These are phyloP conservation scores for Rubia yunnanensis DNA, from an alignment of 257 asterid species.

Conservation along the genomic window DNA sequence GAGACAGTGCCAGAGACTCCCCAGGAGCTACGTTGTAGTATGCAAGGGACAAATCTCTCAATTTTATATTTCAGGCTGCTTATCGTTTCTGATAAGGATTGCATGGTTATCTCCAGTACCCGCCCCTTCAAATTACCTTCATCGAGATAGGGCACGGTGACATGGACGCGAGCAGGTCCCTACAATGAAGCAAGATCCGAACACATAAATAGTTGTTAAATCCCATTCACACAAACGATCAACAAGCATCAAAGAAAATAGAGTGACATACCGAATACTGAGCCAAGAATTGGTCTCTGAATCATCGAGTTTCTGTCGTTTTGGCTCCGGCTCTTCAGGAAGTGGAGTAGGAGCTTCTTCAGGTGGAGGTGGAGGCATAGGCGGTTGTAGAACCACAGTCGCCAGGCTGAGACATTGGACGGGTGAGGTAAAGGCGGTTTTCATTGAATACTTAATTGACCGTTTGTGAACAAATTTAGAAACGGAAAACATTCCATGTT, in stretches of 20 bases:
- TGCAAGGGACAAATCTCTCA: slow-evolving; percentile 80
- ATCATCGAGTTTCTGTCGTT: slow-evolving; percentile 87
- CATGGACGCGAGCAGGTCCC: slow-evolving; percentile 69
- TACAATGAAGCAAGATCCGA: slow-evolving; percentile 30
- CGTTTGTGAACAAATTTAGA: too few species aligned
- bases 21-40: slow-evolving; percentile 74
- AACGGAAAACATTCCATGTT: too few species aligned
- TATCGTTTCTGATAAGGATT: slow-evolving; percentile 70
- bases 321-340: slow-evolving; percentile 94
- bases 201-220: background rate
- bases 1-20: slow-evolving; percentile 69
- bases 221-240: background rate
- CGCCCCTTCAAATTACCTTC: slow-evolving; percentile 92
- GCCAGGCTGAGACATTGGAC: slow-evolving; percentile 61
- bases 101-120: slow-evolving; percentile 65
- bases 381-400: slow-evolving; percentile 68
- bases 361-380: slow-evolving; percentile 88
- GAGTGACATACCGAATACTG: slow-evolving; percentile 48
- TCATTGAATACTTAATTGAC: too few species aligned
- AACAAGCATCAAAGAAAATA: slow-evolving; percentile 1
- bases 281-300: slow-evolving; percentile 72
- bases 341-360: slow-evolving; percentile 97
- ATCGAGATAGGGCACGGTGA: slow-evolving; percentile 75
- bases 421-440: too few species aligned
- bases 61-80: slow-evolving; percentile 89